These are phyloP conservation scores for Mycena amicta DNA, from an alignment of 768 basidiomycete genomes.

Conservation along the genomic window DNA sequence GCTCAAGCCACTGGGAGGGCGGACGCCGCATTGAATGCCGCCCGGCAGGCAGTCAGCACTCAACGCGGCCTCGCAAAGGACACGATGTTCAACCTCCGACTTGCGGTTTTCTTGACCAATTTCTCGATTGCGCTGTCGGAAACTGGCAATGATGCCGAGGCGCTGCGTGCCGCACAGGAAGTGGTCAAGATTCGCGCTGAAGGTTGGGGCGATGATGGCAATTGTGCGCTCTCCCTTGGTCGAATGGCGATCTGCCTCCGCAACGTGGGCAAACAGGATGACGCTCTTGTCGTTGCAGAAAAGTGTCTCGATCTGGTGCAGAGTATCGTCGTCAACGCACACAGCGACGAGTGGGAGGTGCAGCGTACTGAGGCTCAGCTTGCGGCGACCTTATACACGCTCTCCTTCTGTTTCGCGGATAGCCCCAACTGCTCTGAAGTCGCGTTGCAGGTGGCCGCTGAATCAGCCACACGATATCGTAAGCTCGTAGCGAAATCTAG, in stretches of 20 bases:
- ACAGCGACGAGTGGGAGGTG: background rate
- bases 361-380: conserved; percentile 1
- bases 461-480: conserved; percentile 14
- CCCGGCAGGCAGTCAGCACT: conserved; percentile 15
- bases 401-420: conserved; percentile 9
- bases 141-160: conserved; percentile 11
- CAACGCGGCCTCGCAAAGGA: conserved; percentile 16
- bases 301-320: conserved; percentile 7
- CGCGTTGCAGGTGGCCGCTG: conserved; percentile 4
- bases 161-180: conserved; percentile 17
- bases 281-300: conserved; percentile 2
- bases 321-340: background rate
- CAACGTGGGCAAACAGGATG: background rate
- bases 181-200: background rate
- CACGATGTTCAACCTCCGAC: conserved; percentile 4
- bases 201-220: conserved; percentile 1
- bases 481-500: background rate
- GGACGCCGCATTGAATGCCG: conserved; percentile 7
- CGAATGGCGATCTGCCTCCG: conserved; percentile 12
- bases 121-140: conserved; percentile 13
- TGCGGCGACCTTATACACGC: conserved; percentile 9
- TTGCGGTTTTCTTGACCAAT: conserved; percentile 16
- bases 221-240: conserved; percentile 12
- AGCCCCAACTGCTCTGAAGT: background rate
- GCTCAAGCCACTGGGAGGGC: background rate